Percentiles rank a stretch among this genome's conserved stretches.
These are phyloP conservation scores for Blastobotrys indianensis DNA, from an alignment of 1,139 yeast genomes.

Conservation along the genomic window DNA sequence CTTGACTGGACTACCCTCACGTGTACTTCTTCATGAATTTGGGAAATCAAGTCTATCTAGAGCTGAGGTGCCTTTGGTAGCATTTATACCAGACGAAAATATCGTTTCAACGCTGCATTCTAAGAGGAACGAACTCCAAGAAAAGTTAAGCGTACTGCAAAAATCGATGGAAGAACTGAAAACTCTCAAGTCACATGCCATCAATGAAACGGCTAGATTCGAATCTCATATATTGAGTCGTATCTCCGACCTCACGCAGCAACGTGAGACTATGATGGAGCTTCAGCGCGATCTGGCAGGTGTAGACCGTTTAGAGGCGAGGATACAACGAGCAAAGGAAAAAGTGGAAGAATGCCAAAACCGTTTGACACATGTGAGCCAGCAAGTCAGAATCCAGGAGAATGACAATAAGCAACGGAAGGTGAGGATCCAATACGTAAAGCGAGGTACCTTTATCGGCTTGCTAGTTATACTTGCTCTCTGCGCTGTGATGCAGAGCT, in stretches of 20 bases:
- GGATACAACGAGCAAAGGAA: slow-evolving; percentile 19
- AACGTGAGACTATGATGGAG: slow-evolving; percentile 16
- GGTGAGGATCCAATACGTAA: slow-evolving; percentile 24
- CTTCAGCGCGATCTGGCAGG: slow-evolving; percentile 18
- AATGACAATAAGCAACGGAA: slow-evolving; percentile 23
- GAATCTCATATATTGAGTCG: slow-evolving; percentile 16
- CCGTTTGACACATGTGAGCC: slow-evolving; percentile 20
- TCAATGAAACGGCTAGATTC: slow-evolving; percentile 14
- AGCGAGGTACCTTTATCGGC: slow-evolving; percentile 24
- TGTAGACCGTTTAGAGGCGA: slow-evolving; percentile 21
- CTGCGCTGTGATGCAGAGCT: slow-evolving; percentile 25
- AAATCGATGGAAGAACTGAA: slow-evolving; percentile 18
- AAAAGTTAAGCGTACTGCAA: slow-evolving; percentile 9
- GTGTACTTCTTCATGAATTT: too few relatives aligned
- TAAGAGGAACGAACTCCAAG: too few relatives aligned
- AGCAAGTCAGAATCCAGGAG: slow-evolving; percentile 22
- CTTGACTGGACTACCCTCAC: too few relatives aligned
- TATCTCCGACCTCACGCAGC: slow-evolving; percentile 14
- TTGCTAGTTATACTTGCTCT: slow-evolving; percentile 31
- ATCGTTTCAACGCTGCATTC: too few relatives aligned
- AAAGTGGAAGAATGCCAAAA: slow-evolving; percentile 24
- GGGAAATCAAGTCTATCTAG: too few relatives aligned
- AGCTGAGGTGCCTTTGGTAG: too few relatives aligned
- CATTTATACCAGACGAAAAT: too few relatives aligned
- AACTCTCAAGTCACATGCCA: slow-evolving; percentile 16